phyloP scores from a whole-genome alignment of 148 eudicot genomes.

The Talinum fruticosum region DNA sequence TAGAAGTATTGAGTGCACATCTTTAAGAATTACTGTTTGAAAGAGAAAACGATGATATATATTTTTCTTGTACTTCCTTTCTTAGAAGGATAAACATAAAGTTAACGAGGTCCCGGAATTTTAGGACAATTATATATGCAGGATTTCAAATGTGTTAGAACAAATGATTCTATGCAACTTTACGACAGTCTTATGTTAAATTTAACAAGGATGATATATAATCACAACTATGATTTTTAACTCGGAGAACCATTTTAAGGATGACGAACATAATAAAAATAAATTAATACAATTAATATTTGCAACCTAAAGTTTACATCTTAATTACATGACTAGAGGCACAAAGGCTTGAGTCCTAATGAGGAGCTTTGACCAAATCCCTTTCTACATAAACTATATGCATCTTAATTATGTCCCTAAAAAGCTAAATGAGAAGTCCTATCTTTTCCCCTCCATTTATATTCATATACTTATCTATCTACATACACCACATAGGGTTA shows the following conservation, averaged over 20 bases:
- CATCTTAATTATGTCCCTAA: background rate
- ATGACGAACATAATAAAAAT: background rate
- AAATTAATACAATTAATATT: background rate
- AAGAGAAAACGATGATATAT: no score
- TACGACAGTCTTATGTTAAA: no score
- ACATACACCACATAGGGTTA: background rate
- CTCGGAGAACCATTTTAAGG: background rate
- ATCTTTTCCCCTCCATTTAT: background rate
- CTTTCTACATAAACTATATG: background rate
- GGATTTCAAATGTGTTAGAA: background rate
- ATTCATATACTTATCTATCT: background rate
- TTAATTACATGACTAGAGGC: background rate
- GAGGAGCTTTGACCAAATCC: background rate
- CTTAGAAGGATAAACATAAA: background rate
- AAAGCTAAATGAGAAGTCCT: background rate
- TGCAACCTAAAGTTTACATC: slow-evolving; percentile 6
- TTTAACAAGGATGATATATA: no score
- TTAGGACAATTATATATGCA: background rate
- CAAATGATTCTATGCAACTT: no score
- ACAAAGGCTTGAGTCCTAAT: background rate
- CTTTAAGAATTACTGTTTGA: no score
- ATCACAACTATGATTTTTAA: background rate
- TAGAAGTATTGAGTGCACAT: no score
- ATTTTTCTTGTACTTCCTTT: no score
- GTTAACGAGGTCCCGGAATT: no score